Base-by-base conservation (phyloP, 2,329 filamentous ascomycete species). In the Rosellinia necatrix region DNA sequence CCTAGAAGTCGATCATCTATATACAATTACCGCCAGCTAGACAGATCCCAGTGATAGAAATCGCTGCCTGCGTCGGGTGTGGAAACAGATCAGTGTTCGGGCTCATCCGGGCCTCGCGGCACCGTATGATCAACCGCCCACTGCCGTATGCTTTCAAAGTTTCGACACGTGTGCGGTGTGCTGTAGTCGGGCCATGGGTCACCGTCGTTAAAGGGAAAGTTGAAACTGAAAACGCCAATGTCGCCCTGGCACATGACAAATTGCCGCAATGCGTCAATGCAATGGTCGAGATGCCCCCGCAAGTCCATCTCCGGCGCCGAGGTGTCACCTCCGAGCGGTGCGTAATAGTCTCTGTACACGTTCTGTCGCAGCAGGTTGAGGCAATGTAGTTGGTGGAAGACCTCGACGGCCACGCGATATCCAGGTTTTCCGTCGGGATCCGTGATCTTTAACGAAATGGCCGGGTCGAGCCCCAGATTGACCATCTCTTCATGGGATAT, bases 361-460 rank as follows among this genome's bases (percentile, higher is more conserved):
- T 78, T 74, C 62, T 81, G 76, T 10, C 78, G 68, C 63, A 75
- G 67, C 30, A 80, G 64, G 63, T 81, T 81, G 32, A 81, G 70
- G 66, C 78, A 81, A 64, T 80, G 78, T 29, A 82, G 72, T 63
- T 80, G 80, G 67, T 84, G 81, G 69, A 84, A 84, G 0, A 83
- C 81, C 64, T 84, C 81, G 3, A 84, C 70, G 0, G 79, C 83
- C 0, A 83, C 82, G n/a, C 83, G 75, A 62, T 85, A 86, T 0
- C 83, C 83, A 32, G 78, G 76, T 53, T 81, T 75, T 15, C 82
- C 84, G 1, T 83, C 83, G 40, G 82, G 79, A 60, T 86, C 74
- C 8, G 77, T 80, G 59, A 84, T 78, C 63, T 78, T 79, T n/a
- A 85, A 72, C 0, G 81, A 81, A 19, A 77, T 71, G 32, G 72